Evolutionary conservation across 163 green algal genomes (phyloP), one percentile per base, ranked within the genome.

Genomic region (Chlorella variabilis): DNA sequence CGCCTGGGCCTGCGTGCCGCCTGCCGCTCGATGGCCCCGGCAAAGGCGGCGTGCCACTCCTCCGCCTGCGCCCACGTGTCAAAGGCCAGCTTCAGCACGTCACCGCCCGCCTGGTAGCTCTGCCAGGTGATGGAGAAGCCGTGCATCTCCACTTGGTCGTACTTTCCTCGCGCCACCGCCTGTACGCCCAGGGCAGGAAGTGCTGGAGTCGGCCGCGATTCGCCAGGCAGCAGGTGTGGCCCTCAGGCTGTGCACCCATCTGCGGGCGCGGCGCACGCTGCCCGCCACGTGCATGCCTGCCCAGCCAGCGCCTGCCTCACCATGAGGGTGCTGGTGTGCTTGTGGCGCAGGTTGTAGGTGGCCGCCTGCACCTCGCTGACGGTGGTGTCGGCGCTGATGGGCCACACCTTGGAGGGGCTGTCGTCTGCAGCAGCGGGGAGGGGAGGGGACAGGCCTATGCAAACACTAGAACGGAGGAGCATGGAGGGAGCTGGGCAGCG

Each of bases 11-110:
- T 77, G 70, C 70, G 70, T 29, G 31, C 34, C 31, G 18, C 33
- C 70, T 77, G 70, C 31, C 25, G 34, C n/a, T 48, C 21, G 59
- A 86, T 75, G 18, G 73, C 80, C 1, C 69, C 56, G n/a, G n/a
- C n/a, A n/a, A n/a, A n/a, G n/a, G n/a, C n/a, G n/a, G n/a, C n/a
- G n/a, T n/a, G n/a, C n/a, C n/a, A n/a, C n/a, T n/a, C n/a, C n/a
- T n/a, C n/a, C n/a, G n/a, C n/a, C n/a, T n/a, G n/a, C n/a, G 11
- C n/a, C 56, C 79, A 36, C 8, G 74, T 74, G 39, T 84, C 80
- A 56, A 89, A 86, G 4, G 84, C 84, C 56, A 89, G 54, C 27
- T 62, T 59, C 21, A 89, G 80, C 21, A 42, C 51, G 63, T 89
- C 84, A 3, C 70, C 45, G 7, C 70, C 62, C 0, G 67, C 42